A percentile compares a stretch with the other conserved stretches of the same genome.
These are phyloP conservation scores for Coemansia linderi DNA, from an alignment of 371 early-diverging fungal species.

Conservation along the genomic window DNA sequence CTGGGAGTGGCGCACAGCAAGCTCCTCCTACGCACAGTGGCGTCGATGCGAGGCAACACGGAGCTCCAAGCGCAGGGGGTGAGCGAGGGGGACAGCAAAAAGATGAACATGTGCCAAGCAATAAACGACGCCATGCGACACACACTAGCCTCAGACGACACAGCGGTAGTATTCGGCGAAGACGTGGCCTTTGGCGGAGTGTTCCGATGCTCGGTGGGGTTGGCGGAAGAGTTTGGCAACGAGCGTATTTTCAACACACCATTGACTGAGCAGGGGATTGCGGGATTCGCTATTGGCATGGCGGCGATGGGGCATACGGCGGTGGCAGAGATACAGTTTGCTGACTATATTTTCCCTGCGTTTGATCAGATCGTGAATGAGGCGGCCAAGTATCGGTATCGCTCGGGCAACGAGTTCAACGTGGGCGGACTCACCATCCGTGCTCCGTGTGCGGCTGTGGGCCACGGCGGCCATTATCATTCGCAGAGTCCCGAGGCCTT, in stretches of 20 bases:
- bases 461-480: constrained; percentile 97
- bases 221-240: constrained; percentile 86
- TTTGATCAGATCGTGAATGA: constrained; percentile 99
- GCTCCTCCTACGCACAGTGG: constrained; percentile 43
- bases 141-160: constrained; percentile 87
- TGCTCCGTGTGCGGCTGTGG: constrained; percentile 93
- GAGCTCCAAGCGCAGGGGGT: constrained; percentile 37
- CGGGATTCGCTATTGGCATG: constrained; percentile 97
- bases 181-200: constrained; percentile 98
- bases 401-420: constrained; percentile 91
- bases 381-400: constrained; percentile 96
- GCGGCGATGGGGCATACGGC: constrained; percentile 96
- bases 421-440: constrained; percentile 92
- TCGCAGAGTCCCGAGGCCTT: constrained; percentile 95
- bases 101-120: constrained; percentile 93
- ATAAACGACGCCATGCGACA: constrained; percentile 93
- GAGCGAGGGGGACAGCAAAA: constrained; percentile 49
- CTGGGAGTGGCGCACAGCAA: constrained; percentile 47
- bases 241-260: constrained; percentile 98
- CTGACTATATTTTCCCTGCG: constrained; percentile 96
- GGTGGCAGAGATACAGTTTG: constrained; percentile 98
- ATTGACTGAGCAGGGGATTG: constrained; percentile 94
- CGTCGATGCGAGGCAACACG: constrained; percentile 21
- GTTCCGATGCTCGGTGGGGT: constrained; percentile 91
- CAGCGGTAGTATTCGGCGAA: constrained; percentile 95